Percentiles rank a stretch among this genome's conserved stretches.
Evolutionary conservation across 176 grass and related monocot species (phyloP).

Genomic region (Musa troglodytarum): DNA sequence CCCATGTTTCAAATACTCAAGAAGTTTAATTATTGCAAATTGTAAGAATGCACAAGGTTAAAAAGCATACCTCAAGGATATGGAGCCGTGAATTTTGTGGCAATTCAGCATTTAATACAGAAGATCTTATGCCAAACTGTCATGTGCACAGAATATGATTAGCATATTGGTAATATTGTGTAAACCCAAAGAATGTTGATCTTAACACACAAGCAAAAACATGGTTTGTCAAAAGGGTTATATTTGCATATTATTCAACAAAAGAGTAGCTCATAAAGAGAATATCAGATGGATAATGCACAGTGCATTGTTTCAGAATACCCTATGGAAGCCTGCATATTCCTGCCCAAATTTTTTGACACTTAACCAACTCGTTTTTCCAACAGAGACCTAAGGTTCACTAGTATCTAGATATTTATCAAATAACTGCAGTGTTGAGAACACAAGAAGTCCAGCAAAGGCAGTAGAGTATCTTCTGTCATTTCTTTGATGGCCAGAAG

Average conservation of each 20-base stretch:
- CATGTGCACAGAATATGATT: background rate
- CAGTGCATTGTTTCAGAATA: background rate
- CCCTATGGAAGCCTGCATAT: background rate
- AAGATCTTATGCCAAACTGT: constrained; percentile 91
- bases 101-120: constrained; percentile 88
- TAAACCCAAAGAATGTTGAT: constrained; percentile 6
- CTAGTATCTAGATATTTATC: background rate
- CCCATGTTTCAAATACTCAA: no score
- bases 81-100: constrained; percentile 97
- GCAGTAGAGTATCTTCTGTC: background rate
- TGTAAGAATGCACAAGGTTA: background rate
- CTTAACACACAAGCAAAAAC: constrained; percentile 17
- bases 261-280: no score
- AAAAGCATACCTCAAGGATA: constrained; percentile 69
- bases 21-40: no score
- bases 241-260: no score
- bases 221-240: no score
- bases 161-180: background rate
- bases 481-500: background rate
- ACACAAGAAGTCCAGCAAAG: background rate
- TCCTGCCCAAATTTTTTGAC: background rate
- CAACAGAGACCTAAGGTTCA: background rate
- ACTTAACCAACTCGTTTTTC: background rate
- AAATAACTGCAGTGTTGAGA: background rate
- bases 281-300: no score